These are phyloP conservation scores for Colletotrichum eleusines DNA, from an alignment of 2,329 filamentous ascomycete species.

Conservation along the genomic window DNA sequence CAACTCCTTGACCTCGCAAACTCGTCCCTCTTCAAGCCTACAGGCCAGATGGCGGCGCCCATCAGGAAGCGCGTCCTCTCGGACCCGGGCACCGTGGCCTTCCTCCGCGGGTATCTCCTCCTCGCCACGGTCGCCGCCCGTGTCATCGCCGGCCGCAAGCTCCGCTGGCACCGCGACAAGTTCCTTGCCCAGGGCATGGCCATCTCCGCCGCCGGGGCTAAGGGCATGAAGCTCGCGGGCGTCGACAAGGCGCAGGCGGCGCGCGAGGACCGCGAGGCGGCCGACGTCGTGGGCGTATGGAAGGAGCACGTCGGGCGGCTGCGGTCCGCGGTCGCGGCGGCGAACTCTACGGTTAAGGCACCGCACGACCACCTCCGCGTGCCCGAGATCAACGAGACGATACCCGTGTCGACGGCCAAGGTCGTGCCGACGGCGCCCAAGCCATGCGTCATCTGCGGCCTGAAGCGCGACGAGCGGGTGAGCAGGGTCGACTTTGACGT, in stretches of 20 bases:
- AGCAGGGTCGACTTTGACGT: constrained; percentile 79
- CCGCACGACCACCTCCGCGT: constrained; percentile 60
- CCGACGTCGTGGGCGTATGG: constrained; percentile 82
- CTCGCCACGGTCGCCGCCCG: constrained; percentile 78
- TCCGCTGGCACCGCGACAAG: constrained; percentile 91
- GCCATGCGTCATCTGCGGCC: constrained; percentile 85
- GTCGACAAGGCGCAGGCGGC: constrained; percentile 86
- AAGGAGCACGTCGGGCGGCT: constrained; percentile 80
- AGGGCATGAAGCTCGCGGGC: constrained; percentile 91
- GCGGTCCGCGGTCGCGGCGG: constrained; percentile 77
- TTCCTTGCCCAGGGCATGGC: constrained; percentile 89
- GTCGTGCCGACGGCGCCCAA: constrained; percentile 80
- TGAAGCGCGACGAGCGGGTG: constrained; percentile 89
- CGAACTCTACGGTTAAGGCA: constrained; percentile 60
- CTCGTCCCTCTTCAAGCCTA: constrained; percentile 73
- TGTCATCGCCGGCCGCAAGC: constrained; percentile 84
- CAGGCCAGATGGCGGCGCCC: constrained; percentile 64
- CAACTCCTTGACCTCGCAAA: constrained; percentile 76
- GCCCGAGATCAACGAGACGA: constrained; percentile 78
- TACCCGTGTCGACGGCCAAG: constrained; percentile 76
- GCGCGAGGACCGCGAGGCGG: constrained; percentile 86
- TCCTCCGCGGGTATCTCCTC: constrained; percentile 73
- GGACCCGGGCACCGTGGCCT: constrained; percentile 70
- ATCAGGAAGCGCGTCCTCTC: constrained; percentile 74
- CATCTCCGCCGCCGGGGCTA: constrained; percentile 81